phyloP scores from a whole-genome alignment of 179 eudicot species.

The Spergularia azorica region DNA sequence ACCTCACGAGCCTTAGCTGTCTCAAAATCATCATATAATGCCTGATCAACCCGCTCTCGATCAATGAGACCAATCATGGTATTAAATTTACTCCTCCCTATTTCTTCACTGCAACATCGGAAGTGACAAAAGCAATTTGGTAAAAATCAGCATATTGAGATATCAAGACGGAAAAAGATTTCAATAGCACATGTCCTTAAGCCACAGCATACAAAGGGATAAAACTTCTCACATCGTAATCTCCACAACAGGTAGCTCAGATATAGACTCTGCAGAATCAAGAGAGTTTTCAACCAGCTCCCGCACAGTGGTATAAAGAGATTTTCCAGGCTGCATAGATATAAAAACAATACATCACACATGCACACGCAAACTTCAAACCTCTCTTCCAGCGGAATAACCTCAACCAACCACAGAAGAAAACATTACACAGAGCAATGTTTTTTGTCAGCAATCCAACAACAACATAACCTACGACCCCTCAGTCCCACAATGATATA shows the following conservation, averaged over 20 bases:
- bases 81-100: slow-evolving; percentile 77
- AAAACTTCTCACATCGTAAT: slow-evolving; percentile 63
- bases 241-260: slow-evolving; percentile 90
- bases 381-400: not conserved
- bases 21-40: slow-evolving; percentile 85
- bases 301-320: slow-evolving; percentile 88
- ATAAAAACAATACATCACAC: not conserved
- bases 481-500: too few species aligned
- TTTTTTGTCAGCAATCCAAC: not conserved
- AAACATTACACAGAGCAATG: not conserved
- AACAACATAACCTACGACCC: not conserved
- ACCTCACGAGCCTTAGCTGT: slow-evolving; percentile 95
- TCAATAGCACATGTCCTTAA: not conserved
- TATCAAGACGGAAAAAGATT: slow-evolving; percentile 1
- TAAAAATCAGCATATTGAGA: not conserved
- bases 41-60: slow-evolving; percentile 85
- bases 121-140: not conserved
- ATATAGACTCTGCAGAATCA: slow-evolving; percentile 91
- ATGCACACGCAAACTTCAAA: not conserved
- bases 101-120: slow-evolving; percentile 76
- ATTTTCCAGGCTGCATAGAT: slow-evolving; percentile 79
- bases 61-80: slow-evolving; percentile 97
- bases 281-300: slow-evolving; percentile 98
- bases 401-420: not conserved
- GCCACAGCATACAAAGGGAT: not conserved